Evolutionary conservation across 192 early-diverging fungal genomes (phyloP), one percentile per base, ranked within the genome.

Genomic region (Backusella parvicylindrica): DNA sequence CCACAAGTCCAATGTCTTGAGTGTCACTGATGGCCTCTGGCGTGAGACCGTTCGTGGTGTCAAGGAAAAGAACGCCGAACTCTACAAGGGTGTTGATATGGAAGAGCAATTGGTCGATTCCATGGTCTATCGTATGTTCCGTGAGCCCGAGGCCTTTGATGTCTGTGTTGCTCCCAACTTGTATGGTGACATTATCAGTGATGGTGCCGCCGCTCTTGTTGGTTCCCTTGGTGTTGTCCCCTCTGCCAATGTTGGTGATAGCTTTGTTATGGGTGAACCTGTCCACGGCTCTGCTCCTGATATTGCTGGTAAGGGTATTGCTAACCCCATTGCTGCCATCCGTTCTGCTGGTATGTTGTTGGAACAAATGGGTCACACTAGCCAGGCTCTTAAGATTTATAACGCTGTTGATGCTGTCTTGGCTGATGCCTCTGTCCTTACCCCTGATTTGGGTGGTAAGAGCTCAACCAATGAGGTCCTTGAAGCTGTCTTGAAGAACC

Each of bases 61-160:
- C 75, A 88, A 94, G 73, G 87, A 89, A 41, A 81, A 85, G 68
- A 92, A 91, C 56, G 77, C 86, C 13, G 83, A 83, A 53, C 88
- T 87, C 70, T 86, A 81, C 64, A 75, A 80, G 40, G 77, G 79
- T 40, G 89, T 97, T 0, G 87, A 94, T 43, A 86, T 96, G 81
- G 95, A 99, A 74, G 97, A 99, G 85, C 97, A 99, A 84, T 87
- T 99, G 78, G 96, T 99, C 3, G 97, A 99, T 75, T 99, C 97
- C 26, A 99, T 99, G 97, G 97, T 99, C 76, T 94, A 98, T 82
- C 95, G 97, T 75, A 89, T 99, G 90, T 99, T 98, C 92, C 93
- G 96, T 73, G 97, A 98, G 79, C 96, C 97, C 60, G 88, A 98
- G 41, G 89, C 88, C 9, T 98, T 98, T 86, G 97, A 99, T 84